phyloP scores from a whole-genome alignment of 257 asterid species.

The Fraxinus anomala region DNA sequence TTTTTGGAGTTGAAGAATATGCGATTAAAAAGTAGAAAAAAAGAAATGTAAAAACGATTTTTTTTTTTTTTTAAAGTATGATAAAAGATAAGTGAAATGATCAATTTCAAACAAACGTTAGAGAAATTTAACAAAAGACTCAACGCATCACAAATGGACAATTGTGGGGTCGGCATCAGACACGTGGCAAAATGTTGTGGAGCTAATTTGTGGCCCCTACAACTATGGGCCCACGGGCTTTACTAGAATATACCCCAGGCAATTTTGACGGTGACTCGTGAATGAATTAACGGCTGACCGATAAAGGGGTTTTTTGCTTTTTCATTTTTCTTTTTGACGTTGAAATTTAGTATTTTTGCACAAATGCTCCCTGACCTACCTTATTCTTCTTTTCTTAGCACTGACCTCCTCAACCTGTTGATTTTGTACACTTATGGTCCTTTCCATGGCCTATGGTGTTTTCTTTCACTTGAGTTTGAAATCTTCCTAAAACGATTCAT shows the following conservation, averaged over 20 bases:
- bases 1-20: too few species aligned
- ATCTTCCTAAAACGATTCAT: neutral
- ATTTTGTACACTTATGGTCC: too few species aligned
- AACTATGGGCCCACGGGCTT: neutral
- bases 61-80: too few species aligned
- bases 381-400: neutral
- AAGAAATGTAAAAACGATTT: too few species aligned
- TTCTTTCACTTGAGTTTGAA: neutral
- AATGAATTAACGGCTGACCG: neutral
- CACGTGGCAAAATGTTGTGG: neutral
- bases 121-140: too few species aligned
- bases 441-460: too few species aligned
- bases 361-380: neutral
- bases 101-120: too few species aligned
- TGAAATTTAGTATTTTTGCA: too few species aligned
- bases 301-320: neutral
- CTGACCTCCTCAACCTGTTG: neutral
- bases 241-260: neutral
- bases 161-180: neutral
- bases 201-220: neutral
- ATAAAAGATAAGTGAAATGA: too few species aligned
- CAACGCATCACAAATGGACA: too few species aligned
- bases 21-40: too few species aligned
- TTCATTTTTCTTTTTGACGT: neutral
- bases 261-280: neutral